These are phyloP conservation scores for Hypoxylon sp. DNA, from an alignment of 2,329 filamentous ascomycete species.

Conservation along the genomic window DNA sequence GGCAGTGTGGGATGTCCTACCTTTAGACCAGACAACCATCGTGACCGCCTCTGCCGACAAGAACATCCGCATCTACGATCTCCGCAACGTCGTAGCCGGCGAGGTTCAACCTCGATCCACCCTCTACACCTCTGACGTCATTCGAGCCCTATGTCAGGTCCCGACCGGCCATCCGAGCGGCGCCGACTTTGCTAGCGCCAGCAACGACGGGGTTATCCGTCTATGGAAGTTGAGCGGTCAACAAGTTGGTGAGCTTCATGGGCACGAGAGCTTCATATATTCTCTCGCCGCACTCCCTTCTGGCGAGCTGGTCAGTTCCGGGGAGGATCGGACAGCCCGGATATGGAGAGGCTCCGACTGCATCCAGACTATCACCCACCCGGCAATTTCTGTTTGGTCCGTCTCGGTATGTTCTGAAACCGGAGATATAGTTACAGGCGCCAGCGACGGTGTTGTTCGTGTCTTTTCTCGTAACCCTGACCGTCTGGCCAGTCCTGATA, in stretches of 20 bases:
- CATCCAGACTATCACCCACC: conserved; percentile 95
- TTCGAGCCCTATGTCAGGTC: conserved; percentile 90
- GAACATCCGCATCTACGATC: conserved; percentile 85
- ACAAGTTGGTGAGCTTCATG: conserved; percentile 81
- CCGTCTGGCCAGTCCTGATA: conserved; percentile 77
- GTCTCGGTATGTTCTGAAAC: conserved; percentile 86
- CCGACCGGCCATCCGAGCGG: conserved; percentile 81
- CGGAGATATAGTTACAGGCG: conserved; percentile 93
- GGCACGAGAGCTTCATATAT: conserved; percentile 97
- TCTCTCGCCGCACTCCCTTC: conserved; percentile 82
- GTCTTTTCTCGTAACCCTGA: conserved; percentile 83
- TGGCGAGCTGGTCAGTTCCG: conserved; percentile 90
- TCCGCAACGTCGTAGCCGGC: conserved; percentile 71
- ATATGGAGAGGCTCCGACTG: conserved; percentile 89
- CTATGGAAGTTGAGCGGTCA: conserved; percentile 88
- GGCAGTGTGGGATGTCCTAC: conserved; percentile 89
- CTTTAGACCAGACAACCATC: conserved; percentile 82
- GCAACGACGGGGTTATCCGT: conserved; percentile 91
- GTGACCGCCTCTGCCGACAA: conserved; percentile 95
- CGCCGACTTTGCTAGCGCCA: conserved; percentile 93
- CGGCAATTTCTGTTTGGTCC: conserved; percentile 95
- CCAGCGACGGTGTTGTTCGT: conserved; percentile 88
- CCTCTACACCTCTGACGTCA: conserved; percentile 81
- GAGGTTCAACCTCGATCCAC: conserved; percentile 67
- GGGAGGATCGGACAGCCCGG: conserved; percentile 93